phyloP scores from a whole-genome alignment of 2,329 filamentous ascomycete species.

The Clonostachys sp. region DNA sequence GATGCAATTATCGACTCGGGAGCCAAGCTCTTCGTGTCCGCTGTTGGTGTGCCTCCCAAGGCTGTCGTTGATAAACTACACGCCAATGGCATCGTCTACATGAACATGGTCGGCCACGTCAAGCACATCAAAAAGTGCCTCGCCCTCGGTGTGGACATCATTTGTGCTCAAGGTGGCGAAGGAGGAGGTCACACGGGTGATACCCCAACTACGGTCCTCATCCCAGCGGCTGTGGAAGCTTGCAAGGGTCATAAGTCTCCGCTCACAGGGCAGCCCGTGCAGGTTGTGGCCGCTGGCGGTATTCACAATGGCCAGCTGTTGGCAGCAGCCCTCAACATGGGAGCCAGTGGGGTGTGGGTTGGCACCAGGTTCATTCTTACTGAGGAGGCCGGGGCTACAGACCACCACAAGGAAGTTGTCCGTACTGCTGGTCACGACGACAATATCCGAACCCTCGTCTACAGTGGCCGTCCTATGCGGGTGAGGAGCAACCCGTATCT shows the following conservation, averaged over 20 bases:
- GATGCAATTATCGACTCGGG: constrained; percentile 90
- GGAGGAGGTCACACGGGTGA: constrained; percentile 96
- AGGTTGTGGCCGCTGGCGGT: constrained; percentile 90
- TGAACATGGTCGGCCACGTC: constrained; percentile 99
- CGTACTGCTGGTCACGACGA: constrained; percentile 89
- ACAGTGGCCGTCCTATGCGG: constrained; percentile 91
- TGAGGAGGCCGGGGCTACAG: constrained; percentile 90
- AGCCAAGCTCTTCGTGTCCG: constrained; percentile 91
- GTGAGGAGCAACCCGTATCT: constrained; percentile 95
- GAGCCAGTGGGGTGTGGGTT: constrained; percentile 90
- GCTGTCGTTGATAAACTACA: constrained; percentile 87
- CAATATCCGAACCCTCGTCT: constrained; percentile 95
- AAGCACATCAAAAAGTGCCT: constrained; percentile 98
- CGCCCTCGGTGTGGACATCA: constrained; percentile 87
- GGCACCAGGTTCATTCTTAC: constrained; percentile 93
- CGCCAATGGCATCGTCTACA: constrained; percentile 83
- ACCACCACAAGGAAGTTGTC: constrained; percentile 93
- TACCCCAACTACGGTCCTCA: constrained; percentile 86
- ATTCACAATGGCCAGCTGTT: constrained; percentile 90
- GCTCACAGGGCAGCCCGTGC: constrained; percentile 80
- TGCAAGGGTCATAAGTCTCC: constrained; percentile 79
- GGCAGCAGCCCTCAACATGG: constrained; percentile 87
- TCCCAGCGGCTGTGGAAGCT: constrained; percentile 84
- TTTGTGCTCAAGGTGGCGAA: constrained; percentile 97
- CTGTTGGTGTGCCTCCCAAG: constrained; percentile 89